Conservation (phyloP, 225 moss, liverwort and hornwort genomes). For the Pseudisothecium myosuroides region DNA sequence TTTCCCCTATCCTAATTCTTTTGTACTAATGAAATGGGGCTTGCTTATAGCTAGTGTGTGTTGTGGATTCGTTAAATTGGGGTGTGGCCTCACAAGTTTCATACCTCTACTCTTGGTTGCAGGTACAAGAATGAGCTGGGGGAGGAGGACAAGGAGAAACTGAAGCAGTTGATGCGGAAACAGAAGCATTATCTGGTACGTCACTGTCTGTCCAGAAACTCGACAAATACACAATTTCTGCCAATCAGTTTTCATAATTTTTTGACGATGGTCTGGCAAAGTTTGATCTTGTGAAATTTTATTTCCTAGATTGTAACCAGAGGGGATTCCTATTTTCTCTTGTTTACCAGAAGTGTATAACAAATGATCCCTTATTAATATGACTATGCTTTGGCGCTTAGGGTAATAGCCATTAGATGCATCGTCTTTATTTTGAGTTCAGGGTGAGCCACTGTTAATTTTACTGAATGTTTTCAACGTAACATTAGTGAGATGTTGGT, state of each 20-base stretch:
- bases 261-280: neutral
- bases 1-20: neutral
- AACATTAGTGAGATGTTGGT: neutral
- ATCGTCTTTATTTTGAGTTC: neutral
- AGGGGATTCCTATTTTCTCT: neutral
- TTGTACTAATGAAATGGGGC: neutral
- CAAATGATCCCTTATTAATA: neutral
- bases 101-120: neutral
- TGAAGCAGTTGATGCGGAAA: constrained; percentile 72
- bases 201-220: neutral
- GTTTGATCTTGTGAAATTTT: neutral
- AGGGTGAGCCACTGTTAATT: neutral
- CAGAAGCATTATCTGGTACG: constrained; percentile 87
- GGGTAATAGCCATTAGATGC: neutral
- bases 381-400: neutral
- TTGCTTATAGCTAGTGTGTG: neutral
- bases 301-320: neutral
- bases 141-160: constrained; percentile 70
- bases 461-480: neutral
- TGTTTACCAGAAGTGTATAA: neutral
- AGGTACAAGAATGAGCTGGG: constrained; percentile 93
- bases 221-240: neutral
- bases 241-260: neutral
- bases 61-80: neutral
- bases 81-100: neutral